Conservation (phyloP, 106 monocot species). For the Dioscorea zingiberensis region DNA sequence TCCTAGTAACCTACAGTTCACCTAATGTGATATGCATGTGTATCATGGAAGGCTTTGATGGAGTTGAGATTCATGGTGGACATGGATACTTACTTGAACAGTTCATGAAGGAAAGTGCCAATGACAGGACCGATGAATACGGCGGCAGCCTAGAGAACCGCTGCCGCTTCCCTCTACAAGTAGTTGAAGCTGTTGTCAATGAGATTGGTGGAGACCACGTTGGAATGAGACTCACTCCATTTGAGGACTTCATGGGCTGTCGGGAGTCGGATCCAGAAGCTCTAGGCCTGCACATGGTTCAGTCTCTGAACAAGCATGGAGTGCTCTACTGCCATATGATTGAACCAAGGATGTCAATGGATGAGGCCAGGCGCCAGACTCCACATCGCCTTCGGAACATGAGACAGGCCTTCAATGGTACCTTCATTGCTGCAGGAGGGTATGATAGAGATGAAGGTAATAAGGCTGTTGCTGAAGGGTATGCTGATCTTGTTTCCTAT, state of each 20-base stretch:
- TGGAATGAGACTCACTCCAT: slow-evolving; percentile 26
- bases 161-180: slow-evolving; percentile 27
- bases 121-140: slow-evolving; percentile 12
- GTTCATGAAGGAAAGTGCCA: slow-evolving; percentile 12
- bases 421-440: slow-evolving; percentile 23
- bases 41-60: slow-evolving; percentile 8
- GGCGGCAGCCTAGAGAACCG: slow-evolving; percentile 24
- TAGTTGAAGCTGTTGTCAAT: slow-evolving; percentile 12
- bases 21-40: neutral
- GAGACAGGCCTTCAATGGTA: slow-evolving; percentile 23
- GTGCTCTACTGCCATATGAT: slow-evolving; percentile 26
- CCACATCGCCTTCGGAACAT: slow-evolving; percentile 10
- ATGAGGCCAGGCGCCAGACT: slow-evolving; percentile 1
- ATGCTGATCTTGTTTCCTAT: slow-evolving; percentile 25
- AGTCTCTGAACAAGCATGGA: slow-evolving; percentile 13
- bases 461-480: slow-evolving; percentile 8
- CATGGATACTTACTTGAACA: slow-evolving; percentile 10
- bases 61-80: slow-evolving; percentile 14
- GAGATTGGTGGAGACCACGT: slow-evolving; percentile 21
- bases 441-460: slow-evolving; percentile 39
- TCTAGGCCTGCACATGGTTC: slow-evolving; percentile 16
- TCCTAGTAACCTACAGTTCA: too few relatives aligned
- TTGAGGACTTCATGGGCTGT: slow-evolving; percentile 9
- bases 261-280: slow-evolving; percentile 22
- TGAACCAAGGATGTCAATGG: slow-evolving; percentile 27